phyloP scores from a whole-genome alignment of 1,284 basidiomycete genomes.

The Cyathus pygmaeus region DNA sequence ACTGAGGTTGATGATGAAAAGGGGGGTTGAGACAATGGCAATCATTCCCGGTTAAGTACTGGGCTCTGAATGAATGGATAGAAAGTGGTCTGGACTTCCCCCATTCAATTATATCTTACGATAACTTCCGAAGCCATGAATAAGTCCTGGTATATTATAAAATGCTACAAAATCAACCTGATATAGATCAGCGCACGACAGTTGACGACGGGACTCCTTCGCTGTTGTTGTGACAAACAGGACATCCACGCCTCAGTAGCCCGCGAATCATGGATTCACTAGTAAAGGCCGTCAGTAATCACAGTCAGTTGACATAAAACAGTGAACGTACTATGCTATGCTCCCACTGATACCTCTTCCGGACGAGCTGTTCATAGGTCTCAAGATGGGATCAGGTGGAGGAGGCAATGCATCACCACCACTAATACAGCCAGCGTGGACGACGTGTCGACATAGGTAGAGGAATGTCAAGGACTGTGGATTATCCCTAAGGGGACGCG shows the following conservation, averaged over 20 bases:
- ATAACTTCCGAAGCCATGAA: too few relatives aligned
- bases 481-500: constrained; percentile 65
- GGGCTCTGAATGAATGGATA: background rate
- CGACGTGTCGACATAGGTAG: constrained; percentile 90
- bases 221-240: constrained; percentile 72
- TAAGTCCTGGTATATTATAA: background rate
- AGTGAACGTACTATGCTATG: constrained; percentile 74
- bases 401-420: constrained; percentile 65
- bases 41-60: too few relatives aligned
- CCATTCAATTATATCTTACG: too few relatives aligned
- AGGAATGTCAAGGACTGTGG: constrained; percentile 70
- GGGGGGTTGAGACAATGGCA: too few relatives aligned
- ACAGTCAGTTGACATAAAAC: background rate
- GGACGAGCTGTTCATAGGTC: constrained; percentile 53
- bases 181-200: background rate
- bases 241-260: constrained; percentile 74
- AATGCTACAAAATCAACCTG: too few relatives aligned
- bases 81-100: background rate
- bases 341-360: constrained; percentile 67
- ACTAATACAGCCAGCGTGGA: constrained; percentile 79
- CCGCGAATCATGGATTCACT: constrained; percentile 80
- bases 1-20: background rate
- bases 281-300: constrained; percentile 3
- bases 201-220: too few relatives aligned
- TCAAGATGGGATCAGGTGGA: constrained; percentile 57